Evolutionary conservation across 371 early-diverging fungal genomes (phyloP), one percentile per base, ranked within the genome.

Genomic region (Coemansia sp.): DNA sequence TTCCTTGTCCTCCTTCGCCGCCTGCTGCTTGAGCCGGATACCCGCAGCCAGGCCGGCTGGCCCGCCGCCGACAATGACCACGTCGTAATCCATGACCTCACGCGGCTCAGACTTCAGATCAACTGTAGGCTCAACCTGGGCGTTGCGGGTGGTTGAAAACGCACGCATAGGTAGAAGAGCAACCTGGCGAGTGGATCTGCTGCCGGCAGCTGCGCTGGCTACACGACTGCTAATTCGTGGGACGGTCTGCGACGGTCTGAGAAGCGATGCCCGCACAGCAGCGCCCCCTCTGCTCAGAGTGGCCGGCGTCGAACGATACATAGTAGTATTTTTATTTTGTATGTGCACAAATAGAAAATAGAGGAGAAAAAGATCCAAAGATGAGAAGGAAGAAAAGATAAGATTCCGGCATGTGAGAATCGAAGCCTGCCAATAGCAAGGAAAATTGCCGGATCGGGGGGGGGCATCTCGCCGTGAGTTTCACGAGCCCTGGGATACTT

Each of bases 11-110:
- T 90, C 85, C 45, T 86, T 89, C 38, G 84, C 85, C 38, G 96
- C 96, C 31, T 89, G 84, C 82, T 98, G 96, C 80, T 91, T 92
- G 45, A 96, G 62, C 39, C 90, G 86, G 79, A 98, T 98, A 31
- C 96, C 97, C 26, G 99, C 99, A 26, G 93, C 82, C 47, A 98
- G 80, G 34, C 98, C 98, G 30, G 97, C 86, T 20, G 99, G 99
- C 0, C 99, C 99, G 58, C 87, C 98, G 40, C 99, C 99, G 32
- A 98, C 91, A 66, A 98, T 96, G 36, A 93, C 90, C 1, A 98
- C 94, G 74, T 98, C 99, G 26, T 94, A 90, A 62, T 96, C 95
- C 70, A 96, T 92, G 3, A 81, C 86, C 57, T 85, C 87, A 32
- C 89, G 86, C 57, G 65, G 52, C 52, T 65, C 65, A 1, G 40